phyloP scores from a whole-genome alignment of 2,329 filamentous ascomycete genomes.

The Metarhizium guizhouense region DNA sequence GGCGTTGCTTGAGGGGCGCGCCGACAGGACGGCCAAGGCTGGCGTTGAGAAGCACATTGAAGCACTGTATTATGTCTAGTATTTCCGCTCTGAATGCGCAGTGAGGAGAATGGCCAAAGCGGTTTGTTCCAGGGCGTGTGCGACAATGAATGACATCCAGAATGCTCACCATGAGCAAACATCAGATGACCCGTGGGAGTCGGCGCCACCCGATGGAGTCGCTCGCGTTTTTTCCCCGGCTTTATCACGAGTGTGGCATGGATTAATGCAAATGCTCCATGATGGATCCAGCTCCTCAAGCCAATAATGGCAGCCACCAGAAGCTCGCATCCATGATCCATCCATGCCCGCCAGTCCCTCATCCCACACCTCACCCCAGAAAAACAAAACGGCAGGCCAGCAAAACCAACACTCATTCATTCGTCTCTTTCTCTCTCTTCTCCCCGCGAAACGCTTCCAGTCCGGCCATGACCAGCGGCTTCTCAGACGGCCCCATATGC shows the following conservation, averaged over 20 bases:
- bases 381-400: neutral
- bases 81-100: too few species aligned
- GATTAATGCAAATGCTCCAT: neutral
- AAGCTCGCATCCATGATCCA: neutral
- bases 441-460: neutral
- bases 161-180: neutral
- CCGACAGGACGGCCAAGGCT: neutral
- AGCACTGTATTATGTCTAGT: too few species aligned
- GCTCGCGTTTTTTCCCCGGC: too few species aligned
- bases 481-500: slow-evolving; percentile 5
- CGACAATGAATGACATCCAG: neutral
- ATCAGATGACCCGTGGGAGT: neutral
- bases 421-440: neutral
- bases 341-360: neutral
- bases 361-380: neutral
- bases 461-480: neutral
- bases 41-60: neutral
- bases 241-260: neutral
- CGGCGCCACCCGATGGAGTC: neutral
- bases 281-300: too few species aligned
- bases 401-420: neutral
- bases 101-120: neutral
- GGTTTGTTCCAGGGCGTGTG: neutral
- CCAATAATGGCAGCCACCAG: neutral
- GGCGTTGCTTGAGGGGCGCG: slow-evolving; percentile 1